phyloP scores from a whole-genome alignment of 2,329 filamentous ascomycete species.

The Ramularia endophylla region DNA sequence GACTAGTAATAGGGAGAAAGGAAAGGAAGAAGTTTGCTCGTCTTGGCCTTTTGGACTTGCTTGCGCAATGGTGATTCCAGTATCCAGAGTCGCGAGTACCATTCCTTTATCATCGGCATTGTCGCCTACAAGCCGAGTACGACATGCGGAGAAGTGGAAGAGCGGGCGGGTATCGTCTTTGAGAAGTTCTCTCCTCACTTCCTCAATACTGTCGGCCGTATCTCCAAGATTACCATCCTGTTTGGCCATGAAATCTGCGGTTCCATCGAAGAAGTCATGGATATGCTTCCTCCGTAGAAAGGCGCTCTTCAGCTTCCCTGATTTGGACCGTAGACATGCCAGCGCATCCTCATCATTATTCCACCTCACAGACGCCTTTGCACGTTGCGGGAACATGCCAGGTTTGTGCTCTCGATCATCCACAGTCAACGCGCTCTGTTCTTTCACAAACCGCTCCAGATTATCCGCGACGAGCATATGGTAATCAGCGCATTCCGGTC shows the following conservation, averaged over 20 bases:
- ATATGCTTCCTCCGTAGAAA: constrained; percentile 40
- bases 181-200: constrained; percentile 39
- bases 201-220: constrained; percentile 19
- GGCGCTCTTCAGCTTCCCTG: constrained; percentile 20
- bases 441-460: constrained; percentile 40
- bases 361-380: constrained; percentile 25
- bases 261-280: constrained; percentile 33
- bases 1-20: constrained; percentile 47
- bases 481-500: constrained; percentile 31
- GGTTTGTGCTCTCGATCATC: constrained; percentile 31
- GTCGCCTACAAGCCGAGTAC: constrained; percentile 45
- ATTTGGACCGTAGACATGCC: constrained; percentile 19
- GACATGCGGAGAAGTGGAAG: constrained; percentile 40
- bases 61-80: constrained; percentile 38
- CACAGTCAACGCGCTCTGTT: constrained; percentile 41
- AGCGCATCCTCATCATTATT: constrained; percentile 26
- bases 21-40: constrained; percentile 34
- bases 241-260: constrained; percentile 20
- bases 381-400: constrained; percentile 26
- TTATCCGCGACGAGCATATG: constrained; percentile 45
- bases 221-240: constrained; percentile 19
- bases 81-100: constrained; percentile 46
- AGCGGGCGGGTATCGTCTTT: constrained; percentile 44
- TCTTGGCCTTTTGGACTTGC: constrained; percentile 12
- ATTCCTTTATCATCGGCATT: constrained; percentile 39